A percentile compares a stretch with the other conserved stretches of the same genome.
phyloP scores from a whole-genome alignment of 208 protist species.

The Crithidia sp. region DNA sequence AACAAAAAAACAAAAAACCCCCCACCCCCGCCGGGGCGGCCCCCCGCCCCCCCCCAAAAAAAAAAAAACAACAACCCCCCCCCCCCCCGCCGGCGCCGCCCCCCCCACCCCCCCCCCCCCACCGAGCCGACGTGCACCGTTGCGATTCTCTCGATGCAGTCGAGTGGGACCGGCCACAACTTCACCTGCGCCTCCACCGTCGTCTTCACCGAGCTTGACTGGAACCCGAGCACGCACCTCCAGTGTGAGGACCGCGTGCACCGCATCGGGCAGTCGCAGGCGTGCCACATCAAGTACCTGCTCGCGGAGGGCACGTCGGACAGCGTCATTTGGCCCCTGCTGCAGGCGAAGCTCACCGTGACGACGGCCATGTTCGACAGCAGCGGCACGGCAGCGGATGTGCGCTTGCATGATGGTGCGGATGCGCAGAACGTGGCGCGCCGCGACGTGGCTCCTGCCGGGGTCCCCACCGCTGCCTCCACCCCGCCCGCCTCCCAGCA shows the following conservation, averaged over 20 bases:
- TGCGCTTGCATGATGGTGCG: constrained; percentile 39
- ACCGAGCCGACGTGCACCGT: constrained; percentile 69
- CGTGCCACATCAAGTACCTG: constrained; percentile 94
- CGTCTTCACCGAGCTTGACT: constrained; percentile 97
- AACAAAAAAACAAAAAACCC: too few species aligned
- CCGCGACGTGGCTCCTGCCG: constrained; percentile 35
- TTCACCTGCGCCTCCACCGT: constrained; percentile 94
- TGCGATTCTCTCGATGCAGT: constrained; percentile 94
- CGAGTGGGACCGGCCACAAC: constrained; percentile 96
- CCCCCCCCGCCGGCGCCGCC: too few species aligned
- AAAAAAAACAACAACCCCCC: too few species aligned
- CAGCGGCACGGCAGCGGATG: constrained; percentile 23
- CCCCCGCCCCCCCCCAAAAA: too few species aligned
- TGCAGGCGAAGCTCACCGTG: constrained; percentile 88
- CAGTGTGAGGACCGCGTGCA: constrained; percentile 98
- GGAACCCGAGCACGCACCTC: constrained; percentile 95
- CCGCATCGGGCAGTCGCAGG: constrained; percentile 93
- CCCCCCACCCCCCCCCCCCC: too few species aligned
- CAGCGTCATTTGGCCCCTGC: constrained; percentile 91
- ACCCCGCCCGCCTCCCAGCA: constrained; percentile 35
- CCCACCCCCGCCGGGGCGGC: too few species aligned
- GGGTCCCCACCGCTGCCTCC: constrained; percentile 10
- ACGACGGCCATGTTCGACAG: constrained; percentile 80
- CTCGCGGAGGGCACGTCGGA: constrained; percentile 92
- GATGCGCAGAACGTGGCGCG: constrained; percentile 52